Base-by-base conservation (phyloP, 768 basidiomycete genomes). In the Boletus edulis region DNA sequence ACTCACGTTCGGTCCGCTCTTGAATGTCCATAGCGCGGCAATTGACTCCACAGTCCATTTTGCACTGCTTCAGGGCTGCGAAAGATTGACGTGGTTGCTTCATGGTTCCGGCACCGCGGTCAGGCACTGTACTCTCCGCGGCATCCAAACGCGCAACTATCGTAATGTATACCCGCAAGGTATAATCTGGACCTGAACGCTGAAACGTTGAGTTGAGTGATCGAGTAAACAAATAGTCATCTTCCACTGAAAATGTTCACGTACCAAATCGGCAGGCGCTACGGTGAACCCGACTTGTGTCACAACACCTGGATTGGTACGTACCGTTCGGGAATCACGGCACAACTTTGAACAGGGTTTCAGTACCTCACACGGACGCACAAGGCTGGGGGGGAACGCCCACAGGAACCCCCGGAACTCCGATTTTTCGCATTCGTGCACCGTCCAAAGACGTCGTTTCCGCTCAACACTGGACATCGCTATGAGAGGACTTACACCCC, bases 31-130 rank as follows among this genome's bases (percentile, higher is more conserved):
- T 49, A 47, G 49, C 37, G 54, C 46, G 54, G 57, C 43, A 37
- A 39, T 49, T 52, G 62, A 35, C 39, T 40, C 51, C 47, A 32
- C 49, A 40, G 5, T 46, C 27, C 43, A 13, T 59, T 50, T 51
- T 18, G 49, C 39, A 49, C 35, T 34, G 38, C 51, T 27, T 58
- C 63, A 63, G 63, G 66, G 66, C 49, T 50, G 54, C 41, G 24
- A 54, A 60, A 53, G 59, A 46, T 56, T 60, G 63, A 59, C 66
- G 55, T 51, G 37, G 61, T 58, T 53, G 63, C 66, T 70, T 63
- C 70, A 67, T 29, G 50, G 51, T 59, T 47, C 53, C 44, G 68
- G 70, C 65, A 53, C 58, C 58, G 46, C 46, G 15, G 43, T 49
- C 51, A 58, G 61, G 58, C 42, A 63, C 55, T 46, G 37, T 14